Percentiles rank a stretch among this genome's conserved stretches.
Evolutionary conservation across 768 basidiomycete species (phyloP).

Genomic region (Butyriboletus loyo): DNA sequence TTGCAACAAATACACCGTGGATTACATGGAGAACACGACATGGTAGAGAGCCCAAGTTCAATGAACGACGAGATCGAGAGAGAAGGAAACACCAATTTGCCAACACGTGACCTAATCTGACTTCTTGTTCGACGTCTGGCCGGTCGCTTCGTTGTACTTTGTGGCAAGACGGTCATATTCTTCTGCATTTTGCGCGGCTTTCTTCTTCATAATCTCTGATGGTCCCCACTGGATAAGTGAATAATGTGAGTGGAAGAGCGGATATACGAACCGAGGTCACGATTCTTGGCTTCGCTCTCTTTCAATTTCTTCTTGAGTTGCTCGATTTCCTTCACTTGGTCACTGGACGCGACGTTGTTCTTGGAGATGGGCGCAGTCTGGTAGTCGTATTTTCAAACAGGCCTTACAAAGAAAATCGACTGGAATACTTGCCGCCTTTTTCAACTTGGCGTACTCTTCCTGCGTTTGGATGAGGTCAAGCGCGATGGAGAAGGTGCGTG

Average conservation of each 20-base stretch:
- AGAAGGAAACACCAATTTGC: not conserved
- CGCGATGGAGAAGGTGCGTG: constrained; percentile 88
- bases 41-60: not conserved
- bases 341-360: constrained; percentile 18
- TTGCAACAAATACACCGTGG: not conserved
- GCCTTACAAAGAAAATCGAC: not conserved
- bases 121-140: constrained; percentile 59
- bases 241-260: not conserved
- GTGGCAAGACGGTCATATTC: constrained; percentile 84
- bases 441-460: constrained; percentile 82
- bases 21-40: not conserved
- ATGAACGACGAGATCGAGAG: not conserved
- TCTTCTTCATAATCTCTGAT: constrained; percentile 76
- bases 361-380: constrained; percentile 37
- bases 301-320: constrained; percentile 69
- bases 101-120: constrained; percentile 44
- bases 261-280: constrained; percentile 58
- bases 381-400: not conserved
- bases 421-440: constrained; percentile 45
- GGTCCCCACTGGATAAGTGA: not conserved
- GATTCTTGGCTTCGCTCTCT: constrained; percentile 51
- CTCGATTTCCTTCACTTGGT: constrained; percentile 45
- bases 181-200: constrained; percentile 70
- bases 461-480: constrained; percentile 89
- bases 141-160: constrained; percentile 70